phyloP scores from a whole-genome alignment of 345 rosid genomes.

The Orychophragmus violaceus region DNA sequence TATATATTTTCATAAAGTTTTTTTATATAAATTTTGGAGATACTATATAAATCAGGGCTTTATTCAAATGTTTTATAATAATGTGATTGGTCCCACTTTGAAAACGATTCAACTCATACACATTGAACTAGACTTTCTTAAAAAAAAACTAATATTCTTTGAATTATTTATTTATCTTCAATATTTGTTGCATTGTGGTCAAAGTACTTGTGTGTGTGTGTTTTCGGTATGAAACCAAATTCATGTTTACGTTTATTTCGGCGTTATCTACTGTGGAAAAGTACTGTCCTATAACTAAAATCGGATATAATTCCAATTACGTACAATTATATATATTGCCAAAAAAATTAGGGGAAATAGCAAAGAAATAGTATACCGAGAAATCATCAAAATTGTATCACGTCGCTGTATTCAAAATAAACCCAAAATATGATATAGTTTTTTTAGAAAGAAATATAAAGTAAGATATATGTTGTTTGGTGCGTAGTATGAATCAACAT shows the following conservation, averaged over 20 bases:
- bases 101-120: not conserved
- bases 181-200: not conserved
- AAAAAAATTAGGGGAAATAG: not conserved
- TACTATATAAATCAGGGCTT: no score
- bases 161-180: not conserved
- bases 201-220: not conserved
- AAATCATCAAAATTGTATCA: not conserved
- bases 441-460: no score
- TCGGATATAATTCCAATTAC: not conserved
- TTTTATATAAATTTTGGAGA: no score
- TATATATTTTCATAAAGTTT: no score
- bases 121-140: not conserved
- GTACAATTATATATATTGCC: not conserved
- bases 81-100: no score
- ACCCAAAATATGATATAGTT: no score
- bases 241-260: not conserved
- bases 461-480: conserved; percentile 12
- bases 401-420: not conserved
- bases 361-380: not conserved
- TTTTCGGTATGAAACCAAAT: not conserved
- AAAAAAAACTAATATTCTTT: no score
- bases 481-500: conserved; percentile 11
- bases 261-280: not conserved
- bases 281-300: not conserved
- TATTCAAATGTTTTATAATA: no score